Conservation (phyloP, 2,329 filamentous ascomycete species). For the Claviceps purpurea region DNA sequence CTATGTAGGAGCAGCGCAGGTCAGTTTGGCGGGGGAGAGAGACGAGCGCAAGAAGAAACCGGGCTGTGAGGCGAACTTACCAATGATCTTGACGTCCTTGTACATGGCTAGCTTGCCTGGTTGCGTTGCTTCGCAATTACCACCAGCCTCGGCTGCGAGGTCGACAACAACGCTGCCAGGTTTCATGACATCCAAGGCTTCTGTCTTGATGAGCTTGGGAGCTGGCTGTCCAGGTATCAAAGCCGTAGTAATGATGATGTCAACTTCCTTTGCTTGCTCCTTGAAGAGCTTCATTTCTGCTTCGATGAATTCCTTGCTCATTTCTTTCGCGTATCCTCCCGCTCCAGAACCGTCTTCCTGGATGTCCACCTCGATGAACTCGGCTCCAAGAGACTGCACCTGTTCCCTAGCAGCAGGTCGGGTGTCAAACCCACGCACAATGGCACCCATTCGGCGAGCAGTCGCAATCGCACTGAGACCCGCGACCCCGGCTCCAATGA, state of each 20-base stretch:
- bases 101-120: constrained; percentile 57
- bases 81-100: constrained; percentile 73
- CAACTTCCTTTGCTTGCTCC: constrained; percentile 74
- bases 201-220: constrained; percentile 70
- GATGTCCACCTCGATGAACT: constrained; percentile 78
- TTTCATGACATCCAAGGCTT: constrained; percentile 74
- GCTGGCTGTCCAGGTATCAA: constrained; percentile 75
- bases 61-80: constrained; percentile 27
- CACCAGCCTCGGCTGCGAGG: constrained; percentile 74
- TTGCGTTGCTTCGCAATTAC: constrained; percentile 74
- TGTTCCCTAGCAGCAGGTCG: constrained; percentile 77
- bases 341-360: constrained; percentile 73
- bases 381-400: constrained; percentile 78
- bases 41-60: not conserved
- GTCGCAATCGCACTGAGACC: constrained; percentile 81
- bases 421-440: constrained; percentile 86
- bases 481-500: constrained; percentile 83
- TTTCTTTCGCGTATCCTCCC: constrained; percentile 83
- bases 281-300: constrained; percentile 89
- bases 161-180: constrained; percentile 82
- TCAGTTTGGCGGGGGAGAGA: not conserved
- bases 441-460: constrained; percentile 72
- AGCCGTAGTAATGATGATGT: constrained; percentile 89
- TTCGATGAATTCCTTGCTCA: constrained; percentile 88
- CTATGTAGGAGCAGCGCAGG: constrained; percentile 17